These are phyloP conservation scores for Agaricus blazei DNA, from an alignment of 768 basidiomycete species.

Conservation along the genomic window DNA sequence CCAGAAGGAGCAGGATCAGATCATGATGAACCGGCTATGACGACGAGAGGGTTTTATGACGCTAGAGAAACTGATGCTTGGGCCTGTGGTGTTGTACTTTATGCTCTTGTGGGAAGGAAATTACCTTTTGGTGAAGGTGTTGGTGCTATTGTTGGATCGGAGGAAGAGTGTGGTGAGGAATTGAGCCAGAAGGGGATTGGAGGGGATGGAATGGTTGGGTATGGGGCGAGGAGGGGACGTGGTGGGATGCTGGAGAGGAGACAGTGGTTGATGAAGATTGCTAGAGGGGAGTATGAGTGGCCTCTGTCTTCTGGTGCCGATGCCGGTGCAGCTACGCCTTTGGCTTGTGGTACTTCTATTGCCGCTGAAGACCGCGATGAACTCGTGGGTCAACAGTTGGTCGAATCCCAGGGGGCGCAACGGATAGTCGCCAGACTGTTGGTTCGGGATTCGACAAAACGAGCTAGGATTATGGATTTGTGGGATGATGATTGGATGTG, in stretches of 20 bases:
- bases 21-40: too few species aligned
- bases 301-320: conserved; percentile 27
- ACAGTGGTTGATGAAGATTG: conserved; percentile 72
- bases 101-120: conserved; percentile 62
- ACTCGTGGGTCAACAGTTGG: conserved; percentile 30
- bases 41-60: conserved; percentile 58
- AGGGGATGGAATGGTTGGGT: conserved; percentile 22
- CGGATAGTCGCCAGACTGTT: conserved; percentile 57
- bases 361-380: conserved; percentile 20
- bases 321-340: conserved; percentile 4
- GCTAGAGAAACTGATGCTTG: conserved; percentile 83
- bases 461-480: conserved; percentile 57
- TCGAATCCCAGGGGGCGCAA: conserved; percentile 40
- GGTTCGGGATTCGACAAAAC: conserved; percentile 61
- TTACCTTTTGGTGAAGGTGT: conserved; percentile 69
- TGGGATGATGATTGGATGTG: conserved; percentile 56
- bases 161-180: conserved; percentile 14
- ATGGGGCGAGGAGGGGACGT: conserved; percentile 13
- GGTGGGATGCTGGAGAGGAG: conserved; percentile 33
- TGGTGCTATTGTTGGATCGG: conserved; percentile 18
- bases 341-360: neutral
- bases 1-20: conserved; percentile 18
- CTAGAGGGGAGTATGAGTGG: conserved; percentile 76
- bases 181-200: conserved; percentile 28
- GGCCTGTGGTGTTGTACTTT: conserved; percentile 88